Evolutionary conservation across 2,329 filamentous ascomycete genomes (phyloP), one percentile per base, ranked within the genome.

Genomic region (Nigrospora osmanthi): DNA sequence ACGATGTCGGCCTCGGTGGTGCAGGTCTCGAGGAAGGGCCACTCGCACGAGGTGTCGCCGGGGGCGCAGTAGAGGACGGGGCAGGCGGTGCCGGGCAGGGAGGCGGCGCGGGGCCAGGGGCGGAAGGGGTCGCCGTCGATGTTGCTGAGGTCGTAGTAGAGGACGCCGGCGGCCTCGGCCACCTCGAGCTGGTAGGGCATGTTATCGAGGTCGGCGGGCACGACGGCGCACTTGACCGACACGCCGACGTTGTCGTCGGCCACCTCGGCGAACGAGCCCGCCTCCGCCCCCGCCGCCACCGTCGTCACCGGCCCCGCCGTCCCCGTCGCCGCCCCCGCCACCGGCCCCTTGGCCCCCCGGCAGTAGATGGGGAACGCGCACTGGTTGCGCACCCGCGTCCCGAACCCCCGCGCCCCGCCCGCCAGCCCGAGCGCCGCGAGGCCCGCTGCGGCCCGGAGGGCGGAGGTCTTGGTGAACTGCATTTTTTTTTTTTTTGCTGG

Each of bases 171-270:
- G 31, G 47, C 16, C 15, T 56, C 47, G 1, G 44, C 43, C 3
- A 57, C 15, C 43, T 58, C 56, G 34, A 53, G 38, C 47, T 58
- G 56, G 39, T 52, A 53, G 11, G 52, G 50, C 6, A 40, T n/a
- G 7, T 6, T 17, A 12, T 47, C 13, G 7, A n/a, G 10, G 6
- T 51, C 39, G 3, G n/a, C 32, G 0, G 41, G 1, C 11, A 46
- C 33, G 5, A 37, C 15, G 1, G 42, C 39, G 35, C 56, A 57
- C 41, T 58, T 57, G 31, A 54, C 10, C n/a, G 54, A 53, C 1
- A 48, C 44, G 2, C 56, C 54, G 10, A 54, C 36, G 30, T 54
- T 53, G 38, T 56, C 49, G 35, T 54, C 39, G 16, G 49, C 3
- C 0, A 54, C 53, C 1, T 40, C 33, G 12, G 51, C 23, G 39